Percentiles rank a stretch among this genome's conserved stretches.
phyloP scores from a whole-genome alignment of 345 rosid species.

The Laguncularia racemosa region DNA sequence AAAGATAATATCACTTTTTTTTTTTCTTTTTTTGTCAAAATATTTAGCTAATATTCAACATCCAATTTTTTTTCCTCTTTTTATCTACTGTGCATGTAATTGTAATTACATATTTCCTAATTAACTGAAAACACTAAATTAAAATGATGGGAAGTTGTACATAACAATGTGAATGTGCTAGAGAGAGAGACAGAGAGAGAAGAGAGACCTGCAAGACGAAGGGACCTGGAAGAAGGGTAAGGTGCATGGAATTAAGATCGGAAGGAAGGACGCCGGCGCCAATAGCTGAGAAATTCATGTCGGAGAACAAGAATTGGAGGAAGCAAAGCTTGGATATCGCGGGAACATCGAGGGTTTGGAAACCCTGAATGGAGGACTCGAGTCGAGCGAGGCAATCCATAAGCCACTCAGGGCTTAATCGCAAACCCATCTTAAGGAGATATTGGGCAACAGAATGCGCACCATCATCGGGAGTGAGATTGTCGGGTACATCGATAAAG shows the following conservation, averaged over 20 bases:
- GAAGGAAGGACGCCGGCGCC: slow-evolving; percentile 80
- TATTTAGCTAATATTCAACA: too few species aligned
- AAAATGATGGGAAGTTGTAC: background rate
- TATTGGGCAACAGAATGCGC: slow-evolving; percentile 24
- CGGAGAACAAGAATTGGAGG: slow-evolving; percentile 64
- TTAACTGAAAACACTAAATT: background rate
- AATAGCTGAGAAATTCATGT: slow-evolving; percentile 44
- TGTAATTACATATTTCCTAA: too few species aligned
- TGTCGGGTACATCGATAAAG: slow-evolving; percentile 42
- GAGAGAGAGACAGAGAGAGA: background rate
- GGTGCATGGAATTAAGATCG: slow-evolving; percentile 57
- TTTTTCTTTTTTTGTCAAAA: background rate
- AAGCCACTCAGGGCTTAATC: slow-evolving; percentile 63
- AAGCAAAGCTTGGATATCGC: slow-evolving; percentile 77
- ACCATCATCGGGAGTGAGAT: slow-evolving; percentile 21
- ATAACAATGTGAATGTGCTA: background rate
- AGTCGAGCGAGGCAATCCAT: slow-evolving; percentile 45
- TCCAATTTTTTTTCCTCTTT: too few species aligned
- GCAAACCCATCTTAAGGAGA: slow-evolving; percentile 51
- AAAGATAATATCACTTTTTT: background rate
- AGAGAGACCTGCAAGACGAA: slow-evolving; percentile 70
- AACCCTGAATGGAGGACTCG: slow-evolving; percentile 33
- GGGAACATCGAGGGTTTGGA: slow-evolving; percentile 29
- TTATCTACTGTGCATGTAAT: too few species aligned
- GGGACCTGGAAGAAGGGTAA: slow-evolving; percentile 74